Evolutionary conservation across 257 asterid genomes (phyloP), one percentile per base, ranked within the genome.

Genomic region (Linaria vulgaris): DNA sequence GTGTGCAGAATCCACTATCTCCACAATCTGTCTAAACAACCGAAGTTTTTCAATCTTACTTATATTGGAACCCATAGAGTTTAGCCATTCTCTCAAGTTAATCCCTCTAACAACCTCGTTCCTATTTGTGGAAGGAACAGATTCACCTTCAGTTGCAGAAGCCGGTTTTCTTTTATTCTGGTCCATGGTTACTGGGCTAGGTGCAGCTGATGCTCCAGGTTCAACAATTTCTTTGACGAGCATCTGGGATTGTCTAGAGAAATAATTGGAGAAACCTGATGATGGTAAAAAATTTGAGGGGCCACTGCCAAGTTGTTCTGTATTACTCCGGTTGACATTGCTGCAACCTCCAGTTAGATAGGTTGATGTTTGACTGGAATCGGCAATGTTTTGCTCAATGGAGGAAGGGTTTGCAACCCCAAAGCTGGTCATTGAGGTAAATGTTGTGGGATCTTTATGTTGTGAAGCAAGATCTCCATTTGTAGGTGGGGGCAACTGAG

Each of bases 61-160:
- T 20, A 56, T 72, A 27, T 54, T 19, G 5, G 46, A 20, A 25
- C 59, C 65, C 14, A 11, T 56, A 2, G 71, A 61, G 17, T 54
- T 71, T 45, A 79, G 17, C 88, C 83, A 79, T 57, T 82, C 81
- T 72, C 88, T 72, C 62, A 79, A 51, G 49, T 51, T 79, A 31
- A 64, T 53, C 21, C 68, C 43, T 31, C 41, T 44, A 11, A 15
- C 70, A 63, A 5, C 34, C 19, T 68, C 60, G 15, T 25, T 69
- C 30, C 41, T 31, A 47, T 39, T 58, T 14, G 25, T 54, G 49
- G 21, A 34, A 16, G 20, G 56, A 74, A 34, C 64, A 19, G 61
- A 27, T 24, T 58, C 24, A n/a, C 48, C 59, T 62, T 44, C 67
- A 27, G 61, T 62, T 38, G 46, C 12, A 16, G 5, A 25, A 9